Base-by-base conservation (phyloP, 2,329 filamentous ascomycete species). In the Colletotrichum gigasporum region DNA sequence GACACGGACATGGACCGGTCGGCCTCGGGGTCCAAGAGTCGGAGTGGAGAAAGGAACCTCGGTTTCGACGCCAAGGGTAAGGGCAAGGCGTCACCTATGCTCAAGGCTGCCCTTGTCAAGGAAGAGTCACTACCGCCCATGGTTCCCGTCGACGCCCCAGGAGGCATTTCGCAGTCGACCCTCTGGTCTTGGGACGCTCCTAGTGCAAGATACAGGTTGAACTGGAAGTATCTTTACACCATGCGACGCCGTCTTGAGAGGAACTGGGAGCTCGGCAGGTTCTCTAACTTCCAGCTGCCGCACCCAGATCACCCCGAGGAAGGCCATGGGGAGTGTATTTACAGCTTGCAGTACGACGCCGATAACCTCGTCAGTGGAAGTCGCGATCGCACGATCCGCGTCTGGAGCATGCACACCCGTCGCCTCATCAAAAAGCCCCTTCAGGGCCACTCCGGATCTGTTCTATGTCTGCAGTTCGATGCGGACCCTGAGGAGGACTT, bases 401-500 rank as follows among this genome's bases (percentile, higher is more conserved):
- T 97, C 51, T 99, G 96, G 96, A 89, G 97, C 74, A 81, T 98
- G 68, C 87, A 92, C 44, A 96, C 91, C 0, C 89, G 91, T 63
- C 87, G 95, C 34, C 82, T 97, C n/a, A 82, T 90, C 16, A 84
- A 90, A 32, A 83, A 84, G n/a, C 93, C 94, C 1, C 80, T 99
- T 8, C 73, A 79, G 5, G 94, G 92, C 3, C 96, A 99, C 74
- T 80, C 78, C 10, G 94, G 93, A 12, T 98, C 95, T 1, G 96
- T 99, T 1, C 80, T 99, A 10, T 99, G 96, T 73, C 83, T 99
- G 26, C 96, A 99, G 72, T 99, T 98, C 73, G 96, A 99, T 73
- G 90, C 94, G 3, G 88, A 91, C 53, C 91, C 93, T 0, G 87
- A 91, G 12, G 92, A 98, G 73, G 95, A 98, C 71, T 80, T 99